phyloP scores from a whole-genome alignment of 148 eudicot genomes.

The Persicaria maculosa region DNA sequence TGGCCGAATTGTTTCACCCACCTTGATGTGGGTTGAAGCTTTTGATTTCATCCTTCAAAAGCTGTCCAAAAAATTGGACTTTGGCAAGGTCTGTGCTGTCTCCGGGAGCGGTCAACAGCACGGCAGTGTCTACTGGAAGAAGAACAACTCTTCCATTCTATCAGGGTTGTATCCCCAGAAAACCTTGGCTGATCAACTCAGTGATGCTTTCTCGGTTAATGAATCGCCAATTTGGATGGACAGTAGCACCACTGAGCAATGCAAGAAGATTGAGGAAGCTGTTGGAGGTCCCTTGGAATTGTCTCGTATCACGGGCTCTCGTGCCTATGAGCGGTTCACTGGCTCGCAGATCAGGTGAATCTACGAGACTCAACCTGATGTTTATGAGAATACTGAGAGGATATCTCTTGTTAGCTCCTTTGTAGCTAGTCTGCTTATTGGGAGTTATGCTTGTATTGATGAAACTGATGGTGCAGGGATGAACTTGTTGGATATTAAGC shows the following conservation, averaged over 20 bases:
- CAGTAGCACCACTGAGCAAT: constrained; percentile 85
- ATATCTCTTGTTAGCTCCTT: constrained; percentile 93
- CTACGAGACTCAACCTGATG: constrained; percentile 64
- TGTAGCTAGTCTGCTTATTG: constrained; percentile 74
- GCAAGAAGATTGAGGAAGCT: constrained; percentile 80
- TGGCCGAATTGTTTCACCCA: constrained; percentile 88
- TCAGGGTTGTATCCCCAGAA: constrained; percentile 59
- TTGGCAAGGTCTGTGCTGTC: constrained; percentile 58
- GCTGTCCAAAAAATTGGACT: constrained; percentile 52
- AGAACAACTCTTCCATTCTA: constrained; percentile 39
- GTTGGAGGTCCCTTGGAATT: constrained; percentile 79
- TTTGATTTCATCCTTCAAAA: constrained; percentile 66
- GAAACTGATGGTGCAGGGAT: constrained; percentile 98
- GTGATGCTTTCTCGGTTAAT: constrained; percentile 54
- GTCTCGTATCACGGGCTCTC: constrained; percentile 75
- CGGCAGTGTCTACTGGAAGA: constrained; percentile 95
- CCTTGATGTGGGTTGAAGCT: constrained; percentile 94
- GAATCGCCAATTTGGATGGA: constrained; percentile 99
- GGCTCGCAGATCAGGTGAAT: constrained; percentile 82
- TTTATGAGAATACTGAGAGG: constrained; percentile 69
- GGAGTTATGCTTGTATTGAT: constrained; percentile 79
- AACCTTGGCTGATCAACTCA: constrained; percentile 50
- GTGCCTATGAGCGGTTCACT: constrained; percentile 74
- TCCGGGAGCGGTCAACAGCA: constrained; percentile 98
- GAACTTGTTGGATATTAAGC: constrained; percentile 86